Percentiles rank a stretch among this genome's conserved stretches.
phyloP scores from a whole-genome alignment of 1,284 basidiomycete species.

The Trametes sp. region DNA sequence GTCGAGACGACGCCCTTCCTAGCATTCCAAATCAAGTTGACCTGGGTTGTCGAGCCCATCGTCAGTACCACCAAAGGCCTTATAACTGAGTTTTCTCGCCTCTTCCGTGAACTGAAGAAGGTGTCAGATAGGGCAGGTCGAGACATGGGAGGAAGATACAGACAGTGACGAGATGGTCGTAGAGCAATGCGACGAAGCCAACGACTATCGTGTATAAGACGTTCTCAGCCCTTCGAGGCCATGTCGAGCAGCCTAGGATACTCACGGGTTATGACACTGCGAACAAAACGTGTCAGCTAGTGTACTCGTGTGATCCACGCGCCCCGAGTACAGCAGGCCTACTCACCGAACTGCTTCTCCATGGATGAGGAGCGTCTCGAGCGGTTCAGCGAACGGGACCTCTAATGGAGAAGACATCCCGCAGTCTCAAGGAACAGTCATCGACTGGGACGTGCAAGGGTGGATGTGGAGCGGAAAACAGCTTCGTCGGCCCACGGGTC shows the following conservation, averaged over 20 bases:
- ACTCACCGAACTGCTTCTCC: conserved; percentile 41
- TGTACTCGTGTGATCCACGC: conserved; percentile 15
- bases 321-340: not conserved
- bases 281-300: conserved; percentile 18
- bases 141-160: conserved; percentile 1
- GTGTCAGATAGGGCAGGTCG: conserved; percentile 1
- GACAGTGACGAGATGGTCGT: conserved; percentile 43
- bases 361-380: conserved; percentile 37
- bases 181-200: conserved; percentile 40
- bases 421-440: conserved; percentile 29
- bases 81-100: conserved; percentile 22
- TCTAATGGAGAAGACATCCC: conserved; percentile 35
- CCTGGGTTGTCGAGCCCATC: conserved; percentile 20
- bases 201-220: conserved; percentile 30
- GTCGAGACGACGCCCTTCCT: conserved; percentile 39
- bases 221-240: not conserved
- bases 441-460: conserved; percentile 26
- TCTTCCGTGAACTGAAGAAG: conserved; percentile 38
- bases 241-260: not conserved
- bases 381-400: conserved; percentile 31
- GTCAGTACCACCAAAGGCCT: too few species aligned
- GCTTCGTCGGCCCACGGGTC: conserved; percentile 7
- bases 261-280: conserved; percentile 42
- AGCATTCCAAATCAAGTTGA: conserved; percentile 39
- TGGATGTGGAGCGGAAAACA: conserved; percentile 7